Percentiles rank a stretch among this genome's conserved stretches.
Evolutionary conservation across 768 basidiomycete genomes (phyloP).

Genomic region (Boletus insuetus): DNA sequence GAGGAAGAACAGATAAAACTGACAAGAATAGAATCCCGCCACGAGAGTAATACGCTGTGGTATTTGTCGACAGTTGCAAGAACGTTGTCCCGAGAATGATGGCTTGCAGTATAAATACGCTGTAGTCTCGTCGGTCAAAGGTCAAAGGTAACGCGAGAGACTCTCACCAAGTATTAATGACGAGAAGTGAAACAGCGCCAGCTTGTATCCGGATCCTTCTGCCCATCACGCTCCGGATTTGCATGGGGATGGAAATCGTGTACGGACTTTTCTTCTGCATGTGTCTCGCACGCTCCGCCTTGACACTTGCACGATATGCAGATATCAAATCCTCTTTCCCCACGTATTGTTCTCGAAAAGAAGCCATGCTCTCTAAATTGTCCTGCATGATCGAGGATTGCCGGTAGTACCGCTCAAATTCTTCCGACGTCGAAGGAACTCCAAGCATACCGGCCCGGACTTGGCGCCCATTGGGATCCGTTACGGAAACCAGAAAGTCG

Average conservation of each 20-base stretch:
- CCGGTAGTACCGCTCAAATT: slow-evolving; percentile 52
- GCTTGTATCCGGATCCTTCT: slow-evolving; percentile 47
- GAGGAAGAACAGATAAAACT: slow-evolving; percentile 13
- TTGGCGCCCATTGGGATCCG: slow-evolving; percentile 61
- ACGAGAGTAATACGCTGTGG: slow-evolving; percentile 45
- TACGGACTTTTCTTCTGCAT: slow-evolving; percentile 45
- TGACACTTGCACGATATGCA: slow-evolving; percentile 49
- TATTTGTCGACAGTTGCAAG: slow-evolving; percentile 39
- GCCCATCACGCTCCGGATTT: slow-evolving; percentile 45
- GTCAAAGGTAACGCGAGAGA: neutral
- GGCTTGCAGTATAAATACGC: slow-evolving; percentile 38
- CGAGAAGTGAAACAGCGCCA: slow-evolving; percentile 36
- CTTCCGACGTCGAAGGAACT: slow-evolving; percentile 47
- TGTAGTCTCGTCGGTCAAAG: slow-evolving; percentile 14
- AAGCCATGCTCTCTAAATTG: slow-evolving; percentile 48
- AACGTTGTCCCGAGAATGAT: slow-evolving; percentile 42
- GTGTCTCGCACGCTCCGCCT: slow-evolving; percentile 51
- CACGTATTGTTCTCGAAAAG: slow-evolving; percentile 45
- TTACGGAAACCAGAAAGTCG: slow-evolving; percentile 59
- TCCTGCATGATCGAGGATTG: slow-evolving; percentile 37
- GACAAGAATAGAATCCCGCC: slow-evolving; percentile 85
- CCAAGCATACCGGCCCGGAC: slow-evolving; percentile 29
- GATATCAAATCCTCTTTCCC: slow-evolving; percentile 41
- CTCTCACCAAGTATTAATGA: slow-evolving; percentile 28
- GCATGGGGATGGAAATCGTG: slow-evolving; percentile 47